Base-by-base conservation (phyloP, 768 basidiomycete genomes). In the Nidularia pulvinata region DNA sequence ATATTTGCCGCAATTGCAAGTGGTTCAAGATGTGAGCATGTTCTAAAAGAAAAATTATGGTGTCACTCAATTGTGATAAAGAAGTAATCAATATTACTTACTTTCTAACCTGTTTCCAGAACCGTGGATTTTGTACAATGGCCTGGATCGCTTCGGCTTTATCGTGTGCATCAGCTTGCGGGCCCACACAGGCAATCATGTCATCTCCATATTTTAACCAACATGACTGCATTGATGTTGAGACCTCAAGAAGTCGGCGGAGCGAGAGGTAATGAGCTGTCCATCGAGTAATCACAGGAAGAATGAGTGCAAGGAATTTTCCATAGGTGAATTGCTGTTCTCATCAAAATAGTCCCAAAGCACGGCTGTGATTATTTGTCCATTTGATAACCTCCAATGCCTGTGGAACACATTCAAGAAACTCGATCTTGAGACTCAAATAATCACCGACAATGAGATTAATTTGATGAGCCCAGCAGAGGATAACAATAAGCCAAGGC, bases 361-460 rank as follows among this genome's bases (percentile, higher is more conserved):
- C 66, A 19, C 55, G 46, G n/a, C 59, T 55, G 37, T 75, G 70
- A 46, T 64, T 66, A 48, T 68, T 68, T n/a, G 72, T 63, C 72
- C 73, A 74, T 33, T 67, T 69, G 34, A 63, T 49, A 5, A 66
- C 47, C 42, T 54, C 56, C 4, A 55, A 39, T 2, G 60, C 65
- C 7, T 55, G 56, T 50, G 49, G 59, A 13, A 66, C 54, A 33
- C 52, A 54, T n/a, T 54, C 49, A 9, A 61, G 46, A 39, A 69
- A 54, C 5, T 7, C 16, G 16, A 34, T 10, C 32, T 53, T 50
- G 1, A 61, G n/a, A n/a, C 47, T 51, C 14, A 74, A 55, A 39
- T 62, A 65, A 50, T 75, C 70, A 6, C 72, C 70, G 30, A 72
- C 67, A 30, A 72, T 56, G 5, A 74, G 66, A 55, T 73, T 71